A percentile compares a stretch with the other conserved stretches of the same genome.
These are phyloP conservation scores for Monascus purpureus DNA, from an alignment of 495 filamentous ascomycete species.

Conservation along the genomic window DNA sequence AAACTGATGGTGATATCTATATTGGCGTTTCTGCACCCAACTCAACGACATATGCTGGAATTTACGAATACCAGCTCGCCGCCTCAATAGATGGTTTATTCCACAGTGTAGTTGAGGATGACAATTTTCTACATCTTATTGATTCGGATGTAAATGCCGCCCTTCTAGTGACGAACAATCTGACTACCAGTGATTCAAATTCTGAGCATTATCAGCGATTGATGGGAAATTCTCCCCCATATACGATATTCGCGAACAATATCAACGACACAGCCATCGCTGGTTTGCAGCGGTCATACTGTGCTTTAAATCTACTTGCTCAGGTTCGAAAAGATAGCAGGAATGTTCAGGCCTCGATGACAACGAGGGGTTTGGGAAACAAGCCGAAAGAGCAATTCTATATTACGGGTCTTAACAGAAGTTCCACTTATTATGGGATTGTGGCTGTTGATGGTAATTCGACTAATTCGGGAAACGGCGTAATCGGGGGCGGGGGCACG, in stretches of 20 bases:
- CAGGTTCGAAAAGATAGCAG: constrained; percentile 43
- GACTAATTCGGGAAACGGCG: constrained; percentile 30
- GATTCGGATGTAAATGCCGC: constrained; percentile 70
- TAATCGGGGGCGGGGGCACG: constrained; percentile 52
- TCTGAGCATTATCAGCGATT: constrained; percentile 31
- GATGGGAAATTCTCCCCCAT: constrained; percentile 49
- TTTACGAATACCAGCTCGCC: constrained; percentile 66
- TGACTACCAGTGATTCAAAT: constrained; percentile 36
- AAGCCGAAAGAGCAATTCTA: constrained; percentile 78
- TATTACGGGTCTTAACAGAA: constrained; percentile 54
- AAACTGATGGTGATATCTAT: constrained; percentile 47
- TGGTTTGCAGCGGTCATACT: constrained; percentile 63
- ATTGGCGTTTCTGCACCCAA: constrained; percentile 59
- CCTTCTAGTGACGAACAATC: constrained; percentile 59
- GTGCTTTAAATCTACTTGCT: constrained; percentile 49
- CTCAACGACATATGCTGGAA: constrained; percentile 38
- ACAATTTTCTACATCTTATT: constrained; percentile 47
- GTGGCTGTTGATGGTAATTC: constrained; percentile 50
- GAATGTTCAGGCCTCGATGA: constrained; percentile 50
- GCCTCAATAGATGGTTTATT: constrained; percentile 68
- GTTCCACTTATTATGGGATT: constrained; percentile 54
- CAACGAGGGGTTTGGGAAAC: constrained; percentile 42
- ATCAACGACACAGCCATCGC: constrained; percentile 39
- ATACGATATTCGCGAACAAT: constrained; percentile 66
- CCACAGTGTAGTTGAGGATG: constrained; percentile 38